Percentiles rank a stretch among this genome's conserved stretches.
These are phyloP conservation scores for Corrigiola litoralis DNA, from an alignment of 179 eudicot species.

Conservation along the genomic window DNA sequence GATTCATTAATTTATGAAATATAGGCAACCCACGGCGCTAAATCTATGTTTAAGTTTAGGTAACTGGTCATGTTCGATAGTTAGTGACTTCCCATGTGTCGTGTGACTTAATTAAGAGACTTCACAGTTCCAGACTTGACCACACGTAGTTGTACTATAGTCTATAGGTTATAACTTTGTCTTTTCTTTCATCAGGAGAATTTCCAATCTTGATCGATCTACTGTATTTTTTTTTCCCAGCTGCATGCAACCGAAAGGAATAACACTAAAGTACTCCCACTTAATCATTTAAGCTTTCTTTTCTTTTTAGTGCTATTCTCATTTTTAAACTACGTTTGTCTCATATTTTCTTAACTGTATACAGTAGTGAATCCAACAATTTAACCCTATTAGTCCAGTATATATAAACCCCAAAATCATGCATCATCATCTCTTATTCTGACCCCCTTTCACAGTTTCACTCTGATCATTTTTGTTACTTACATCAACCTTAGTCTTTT, in stretches of 20 bases:
- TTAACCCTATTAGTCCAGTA: slow-evolving; percentile 30
- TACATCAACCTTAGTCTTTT: neutral
- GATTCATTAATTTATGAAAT: neutral
- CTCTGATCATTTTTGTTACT: neutral
- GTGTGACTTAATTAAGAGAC: neutral
- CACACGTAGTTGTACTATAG: neutral
- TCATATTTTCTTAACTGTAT: neutral
- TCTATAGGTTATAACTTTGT: neutral
- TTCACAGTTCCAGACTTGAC: slow-evolving; percentile 4
- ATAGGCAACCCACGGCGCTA: neutral
- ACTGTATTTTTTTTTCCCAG: neutral
- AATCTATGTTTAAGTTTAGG: neutral
- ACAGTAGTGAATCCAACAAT: slow-evolving; percentile 8
- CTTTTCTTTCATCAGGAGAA: neutral
- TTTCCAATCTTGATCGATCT: neutral
- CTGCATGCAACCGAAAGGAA: neutral
- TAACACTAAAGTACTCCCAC: neutral
- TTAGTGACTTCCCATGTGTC: slow-evolving; percentile 6
- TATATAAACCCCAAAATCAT: slow-evolving; percentile 51
- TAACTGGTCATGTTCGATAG: neutral
- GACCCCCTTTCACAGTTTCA: neutral
- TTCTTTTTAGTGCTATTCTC: neutral
- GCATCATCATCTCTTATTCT: slow-evolving; percentile 35
- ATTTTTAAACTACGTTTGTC: neutral
- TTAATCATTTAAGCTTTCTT: neutral